Evolutionary conservation across 192 early-diverging fungal genomes (phyloP).

Genomic region (Backusella luteola): DNA sequence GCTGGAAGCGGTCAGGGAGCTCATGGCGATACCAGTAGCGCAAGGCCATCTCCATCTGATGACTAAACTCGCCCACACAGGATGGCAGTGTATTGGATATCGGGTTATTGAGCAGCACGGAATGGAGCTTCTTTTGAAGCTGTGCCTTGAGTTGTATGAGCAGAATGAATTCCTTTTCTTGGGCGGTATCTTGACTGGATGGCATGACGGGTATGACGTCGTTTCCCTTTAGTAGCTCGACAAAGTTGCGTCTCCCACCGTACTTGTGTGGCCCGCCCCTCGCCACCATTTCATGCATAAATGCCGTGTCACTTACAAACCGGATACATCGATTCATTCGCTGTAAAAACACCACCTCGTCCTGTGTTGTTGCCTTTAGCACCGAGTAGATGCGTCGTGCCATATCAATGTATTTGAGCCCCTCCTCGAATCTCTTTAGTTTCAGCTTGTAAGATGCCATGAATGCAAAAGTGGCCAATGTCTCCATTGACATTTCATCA

Average conservation of each 20-base stretch:
- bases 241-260: neutral
- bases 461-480: neutral
- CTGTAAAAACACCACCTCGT: neutral
- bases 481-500: neutral
- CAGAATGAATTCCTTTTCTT: neutral
- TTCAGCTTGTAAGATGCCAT: neutral
- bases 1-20: neutral
- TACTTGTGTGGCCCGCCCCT: neutral
- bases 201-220: neutral
- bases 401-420: neutral
- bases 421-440: neutral
- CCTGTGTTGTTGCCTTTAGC: neutral
- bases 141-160: neutral
- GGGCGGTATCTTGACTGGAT: neutral
- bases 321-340: neutral
- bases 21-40: slow-evolving; percentile 9
- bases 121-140: neutral
- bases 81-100: neutral
- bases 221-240: neutral
- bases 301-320: neutral
- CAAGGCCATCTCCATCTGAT: slow-evolving; percentile 10
- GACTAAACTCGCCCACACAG: neutral
- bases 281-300: neutral
- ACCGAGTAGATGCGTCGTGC: neutral
- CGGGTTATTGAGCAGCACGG: neutral